A percentile compares a stretch with the other conserved stretches of the same genome.
Evolutionary conservation across 768 basidiomycete genomes (phyloP).

Genomic region (Russula brevipes): DNA sequence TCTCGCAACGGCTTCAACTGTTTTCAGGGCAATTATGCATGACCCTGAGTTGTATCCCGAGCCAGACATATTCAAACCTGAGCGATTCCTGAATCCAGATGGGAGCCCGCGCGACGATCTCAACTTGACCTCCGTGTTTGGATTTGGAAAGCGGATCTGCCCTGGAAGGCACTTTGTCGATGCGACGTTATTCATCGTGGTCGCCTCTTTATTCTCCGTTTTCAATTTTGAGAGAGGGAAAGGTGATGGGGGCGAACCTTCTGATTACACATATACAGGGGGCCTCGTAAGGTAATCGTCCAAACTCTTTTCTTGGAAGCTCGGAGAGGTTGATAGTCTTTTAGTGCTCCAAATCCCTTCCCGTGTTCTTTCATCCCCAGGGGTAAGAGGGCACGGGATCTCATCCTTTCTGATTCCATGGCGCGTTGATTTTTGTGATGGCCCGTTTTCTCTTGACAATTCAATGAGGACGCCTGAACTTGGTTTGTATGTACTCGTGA

Average conservation of each 20-base stretch:
- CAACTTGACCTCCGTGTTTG: background rate
- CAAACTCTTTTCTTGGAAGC: background rate
- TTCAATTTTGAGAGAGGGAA: background rate
- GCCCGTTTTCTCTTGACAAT: background rate
- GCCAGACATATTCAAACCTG: background rate
- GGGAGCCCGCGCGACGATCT: background rate
- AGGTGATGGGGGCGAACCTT: background rate
- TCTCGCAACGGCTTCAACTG: background rate
- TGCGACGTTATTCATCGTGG: background rate
- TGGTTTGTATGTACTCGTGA: background rate
- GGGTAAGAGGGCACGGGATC: background rate
- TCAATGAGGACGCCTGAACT: too few species aligned
- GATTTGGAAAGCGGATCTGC: background rate
- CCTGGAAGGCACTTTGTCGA: background rate
- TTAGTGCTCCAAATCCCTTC: background rate
- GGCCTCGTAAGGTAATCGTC: background rate
- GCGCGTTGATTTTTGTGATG: background rate
- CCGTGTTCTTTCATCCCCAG: background rate
- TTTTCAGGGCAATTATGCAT: constrained; percentile 5
- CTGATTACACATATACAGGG: background rate
- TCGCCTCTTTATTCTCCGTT: background rate
- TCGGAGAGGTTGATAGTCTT: background rate
- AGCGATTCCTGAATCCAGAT: background rate
- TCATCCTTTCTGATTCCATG: background rate
- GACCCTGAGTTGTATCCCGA: constrained; percentile 1